A percentile compares a stretch with the other conserved stretches of the same genome.
Evolutionary conservation across 1,139 yeast species (phyloP).

Genomic region (Nakaseomyces bracarensis): DNA sequence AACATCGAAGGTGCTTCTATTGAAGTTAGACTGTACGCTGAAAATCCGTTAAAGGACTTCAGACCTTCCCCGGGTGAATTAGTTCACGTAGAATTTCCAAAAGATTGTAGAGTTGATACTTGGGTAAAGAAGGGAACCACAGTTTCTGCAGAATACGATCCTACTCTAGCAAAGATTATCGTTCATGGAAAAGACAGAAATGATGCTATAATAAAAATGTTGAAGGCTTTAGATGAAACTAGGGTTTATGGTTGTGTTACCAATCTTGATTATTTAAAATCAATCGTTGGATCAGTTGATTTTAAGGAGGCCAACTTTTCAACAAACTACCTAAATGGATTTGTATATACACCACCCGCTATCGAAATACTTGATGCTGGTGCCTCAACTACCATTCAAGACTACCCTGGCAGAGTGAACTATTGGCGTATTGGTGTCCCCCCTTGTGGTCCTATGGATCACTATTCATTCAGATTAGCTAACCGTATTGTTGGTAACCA

Average conservation of each 20-base stretch:
- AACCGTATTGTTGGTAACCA: slow-evolving; percentile 86
- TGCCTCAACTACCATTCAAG: slow-evolving; percentile 92
- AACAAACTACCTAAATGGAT: slow-evolving; percentile 82
- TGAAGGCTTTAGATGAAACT: slow-evolving; percentile 78
- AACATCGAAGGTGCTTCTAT: slow-evolving; percentile 77
- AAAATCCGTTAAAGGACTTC: slow-evolving; percentile 90
- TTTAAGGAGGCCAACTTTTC: slow-evolving; percentile 76
- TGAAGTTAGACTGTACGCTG: slow-evolving; percentile 96
- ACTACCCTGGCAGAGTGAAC: slow-evolving; percentile 85
- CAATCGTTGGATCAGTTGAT: slow-evolving; percentile 76
- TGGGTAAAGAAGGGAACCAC: slow-evolving; percentile 92
- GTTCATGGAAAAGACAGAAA: slow-evolving; percentile 85
- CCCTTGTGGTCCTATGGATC: slow-evolving; percentile 98
- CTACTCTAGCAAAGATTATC: slow-evolving; percentile 91
- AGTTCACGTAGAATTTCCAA: slow-evolving; percentile 75
- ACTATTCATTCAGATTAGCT: slow-evolving; percentile 79
- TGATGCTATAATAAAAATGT: slow-evolving; percentile 70
- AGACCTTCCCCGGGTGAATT: slow-evolving; percentile 95
- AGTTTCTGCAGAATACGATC: slow-evolving; percentile 89
- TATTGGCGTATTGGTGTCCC: slow-evolving; percentile 95
- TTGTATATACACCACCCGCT: slow-evolving; percentile 70
- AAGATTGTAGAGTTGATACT: slow-evolving; percentile 86
- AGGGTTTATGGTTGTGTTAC: slow-evolving; percentile 82
- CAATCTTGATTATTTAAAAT: slow-evolving; percentile 79
- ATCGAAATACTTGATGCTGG: slow-evolving; percentile 82